These are phyloP conservation scores for Cerioporus squamosus DNA, from an alignment of 1,284 basidiomycete genomes.

Conservation along the genomic window DNA sequence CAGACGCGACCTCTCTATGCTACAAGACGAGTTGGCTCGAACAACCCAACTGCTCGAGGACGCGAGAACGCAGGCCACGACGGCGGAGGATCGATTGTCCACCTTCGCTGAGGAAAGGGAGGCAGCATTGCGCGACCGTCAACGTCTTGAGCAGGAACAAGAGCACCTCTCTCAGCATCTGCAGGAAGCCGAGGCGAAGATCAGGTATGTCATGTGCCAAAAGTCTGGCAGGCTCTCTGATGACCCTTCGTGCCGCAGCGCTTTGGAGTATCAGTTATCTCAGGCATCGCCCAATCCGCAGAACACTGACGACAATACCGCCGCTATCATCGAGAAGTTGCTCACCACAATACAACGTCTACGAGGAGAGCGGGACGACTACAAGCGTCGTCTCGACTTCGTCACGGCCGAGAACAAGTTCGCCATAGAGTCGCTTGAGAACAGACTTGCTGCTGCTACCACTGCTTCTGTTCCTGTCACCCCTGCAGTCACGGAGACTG, in stretches of 20 bases:
- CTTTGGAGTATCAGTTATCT: conserved; percentile 24
- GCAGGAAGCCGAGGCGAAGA: conserved; percentile 33
- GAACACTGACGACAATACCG: conserved; percentile 20
- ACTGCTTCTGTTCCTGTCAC: conserved; percentile 18
- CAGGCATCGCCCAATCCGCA: conserved; percentile 2
- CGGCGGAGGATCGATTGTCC: conserved; percentile 41
- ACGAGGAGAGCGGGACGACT: conserved; percentile 69
- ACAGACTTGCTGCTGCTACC: conserved; percentile 40
- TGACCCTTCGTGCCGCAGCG: conserved; percentile 6
- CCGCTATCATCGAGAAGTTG: conserved; percentile 51
- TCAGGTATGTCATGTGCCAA: conserved; percentile 26
- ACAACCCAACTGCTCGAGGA: conserved; percentile 47
- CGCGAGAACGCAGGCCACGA: conserved; percentile 44
- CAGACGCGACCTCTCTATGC: conserved; percentile 24
- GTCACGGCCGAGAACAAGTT: conserved; percentile 74
- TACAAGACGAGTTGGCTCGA: conserved; percentile 36
- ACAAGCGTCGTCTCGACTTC: conserved; percentile 73
- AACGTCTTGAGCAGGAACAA: conserved; percentile 35
- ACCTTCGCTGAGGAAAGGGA: conserved; percentile 50
- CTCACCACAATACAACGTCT: conserved; percentile 67
- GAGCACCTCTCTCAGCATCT: conserved; percentile 34
- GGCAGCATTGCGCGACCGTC: conserved; percentile 46
- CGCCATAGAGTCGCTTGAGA: conserved; percentile 62
- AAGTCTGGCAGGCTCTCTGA: background rate
- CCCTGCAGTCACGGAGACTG: conserved; percentile 11